Evolutionary conservation across 257 asterid genomes (phyloP), one percentile per base, ranked within the genome.

Genomic region (Knoxia roxburghii): DNA sequence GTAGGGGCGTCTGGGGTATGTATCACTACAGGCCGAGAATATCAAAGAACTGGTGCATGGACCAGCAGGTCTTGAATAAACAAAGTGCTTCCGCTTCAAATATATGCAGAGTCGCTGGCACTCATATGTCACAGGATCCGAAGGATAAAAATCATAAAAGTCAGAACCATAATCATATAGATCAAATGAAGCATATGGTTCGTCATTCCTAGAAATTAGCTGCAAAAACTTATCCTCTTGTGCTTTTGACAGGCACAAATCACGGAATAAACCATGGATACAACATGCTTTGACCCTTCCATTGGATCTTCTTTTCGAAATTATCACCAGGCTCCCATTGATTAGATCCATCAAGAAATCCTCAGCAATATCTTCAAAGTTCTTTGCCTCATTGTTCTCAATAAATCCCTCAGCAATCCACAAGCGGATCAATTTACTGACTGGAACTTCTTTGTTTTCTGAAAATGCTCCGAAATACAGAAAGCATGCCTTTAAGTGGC

Each of bases 231-330:
- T 29, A 0, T 18, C 63, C 18, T 32, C 41, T 32, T 32, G 20
- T 15, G 43, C 41, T 57, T 29, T 57, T 18, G 10, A 15, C 14
- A 18, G 43, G 26, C 63, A 57, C 23, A 57, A 57, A 5, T 30
- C 41, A 18, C 63, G 63, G 2, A 57, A n/a, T 43, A 57, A 6
- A 32, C n/a, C 63, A 57, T 57, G 63, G 24, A 57, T 8, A 30
- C 63, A 15, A 7, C 63, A 57, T 14, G 63, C n/a, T 17, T 57
- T 57, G 41, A 57, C 63, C 24, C 13, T 30, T 57, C 63, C 63
- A 10, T 30, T 57, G 4, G 43, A 57, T 32, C 43, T 57, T 57
- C 37, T 32, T 57, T 17, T 17, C 2, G 63, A 57, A 30, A 32
- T 17, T 43, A 57, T 57, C 41, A 57, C 63, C 7, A 57, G 43